A percentile compares a stretch with the other conserved stretches of the same genome.
Evolutionary conservation across 345 rosid genomes (phyloP).

Genomic region (Eucalyptus urophylla): DNA sequence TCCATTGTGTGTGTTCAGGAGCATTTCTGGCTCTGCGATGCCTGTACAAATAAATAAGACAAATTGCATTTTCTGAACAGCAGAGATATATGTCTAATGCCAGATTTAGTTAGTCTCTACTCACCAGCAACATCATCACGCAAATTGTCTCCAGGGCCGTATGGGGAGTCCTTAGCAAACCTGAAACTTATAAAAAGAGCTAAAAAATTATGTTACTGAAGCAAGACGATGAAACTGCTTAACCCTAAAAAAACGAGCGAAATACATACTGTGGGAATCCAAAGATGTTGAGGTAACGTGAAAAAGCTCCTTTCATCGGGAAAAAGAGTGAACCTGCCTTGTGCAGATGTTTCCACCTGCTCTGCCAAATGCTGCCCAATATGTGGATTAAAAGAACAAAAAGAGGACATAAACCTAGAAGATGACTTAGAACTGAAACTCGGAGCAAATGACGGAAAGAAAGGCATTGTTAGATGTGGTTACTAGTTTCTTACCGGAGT

Average conservation of each 20-base stretch:
- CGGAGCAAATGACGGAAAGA: background rate
- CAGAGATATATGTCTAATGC: background rate
- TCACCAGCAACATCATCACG: constrained; percentile 10
- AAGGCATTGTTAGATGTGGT: background rate
- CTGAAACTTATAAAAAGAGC: constrained; percentile 22
- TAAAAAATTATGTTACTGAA: background rate
- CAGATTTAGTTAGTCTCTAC: background rate
- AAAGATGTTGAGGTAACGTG: constrained; percentile 17
- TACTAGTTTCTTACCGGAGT: constrained; percentile 36
- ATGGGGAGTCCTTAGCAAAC: background rate
- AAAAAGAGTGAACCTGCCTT: constrained; percentile 13
- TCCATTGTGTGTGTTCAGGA: constrained; percentile 13
- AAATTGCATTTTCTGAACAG: background rate
- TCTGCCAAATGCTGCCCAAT: constrained; percentile 39
- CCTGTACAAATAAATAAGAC: background rate
- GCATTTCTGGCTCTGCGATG: constrained; percentile 5
- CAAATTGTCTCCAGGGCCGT: background rate
- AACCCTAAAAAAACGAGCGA: background rate
- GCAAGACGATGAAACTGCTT: background rate
- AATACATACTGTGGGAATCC: constrained; percentile 5
- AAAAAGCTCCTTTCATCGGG: constrained; percentile 24
- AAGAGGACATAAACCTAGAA: background rate
- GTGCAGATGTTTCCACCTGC: constrained; percentile 20
- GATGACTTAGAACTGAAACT: background rate
- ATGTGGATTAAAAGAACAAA: background rate